Conservation (phyloP, 345 rosid species). For the Citrus hindsii region DNA sequence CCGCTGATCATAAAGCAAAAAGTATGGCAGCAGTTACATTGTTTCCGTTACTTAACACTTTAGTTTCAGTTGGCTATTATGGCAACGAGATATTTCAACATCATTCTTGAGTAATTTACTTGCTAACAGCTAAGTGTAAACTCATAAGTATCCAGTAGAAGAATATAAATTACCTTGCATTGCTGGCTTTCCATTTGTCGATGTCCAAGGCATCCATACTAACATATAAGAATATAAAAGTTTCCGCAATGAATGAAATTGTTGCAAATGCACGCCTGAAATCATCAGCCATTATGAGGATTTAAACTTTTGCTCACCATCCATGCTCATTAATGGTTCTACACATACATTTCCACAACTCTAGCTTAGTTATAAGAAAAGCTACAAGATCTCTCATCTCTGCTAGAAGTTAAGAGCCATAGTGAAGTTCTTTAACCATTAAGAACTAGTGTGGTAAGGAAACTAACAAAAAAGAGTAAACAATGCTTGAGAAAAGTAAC, state of each 20-base stretch:
- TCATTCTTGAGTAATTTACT: not conserved
- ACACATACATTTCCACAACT: not conserved
- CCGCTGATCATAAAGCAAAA: not conserved
- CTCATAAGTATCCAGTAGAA: not conserved
- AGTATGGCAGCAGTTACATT: not conserved
- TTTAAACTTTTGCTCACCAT: not conserved
- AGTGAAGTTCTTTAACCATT: no score
- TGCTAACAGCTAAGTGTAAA: not conserved
- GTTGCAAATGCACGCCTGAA: constrained; percentile 77
- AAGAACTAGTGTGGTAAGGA: no score
- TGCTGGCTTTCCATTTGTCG: constrained; percentile 55
- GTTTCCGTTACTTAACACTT: not conserved
- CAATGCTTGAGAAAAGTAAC: not conserved
- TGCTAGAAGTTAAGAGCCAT: not conserved
- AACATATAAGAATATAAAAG: constrained; percentile 63
- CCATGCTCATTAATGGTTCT: not conserved
- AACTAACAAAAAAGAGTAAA: not conserved
- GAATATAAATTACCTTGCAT: constrained; percentile 35
- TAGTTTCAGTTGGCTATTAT: not conserved
- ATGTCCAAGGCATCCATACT: constrained; percentile 70
- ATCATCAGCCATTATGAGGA: constrained; percentile 15
- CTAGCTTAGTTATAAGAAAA: not conserved
- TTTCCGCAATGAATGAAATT: constrained; percentile 69
- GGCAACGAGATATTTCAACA: not conserved
- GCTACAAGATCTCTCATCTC: not conserved